Conservation (phyloP, 176 grass and related monocot species). For the Stipa capillata region DNA sequence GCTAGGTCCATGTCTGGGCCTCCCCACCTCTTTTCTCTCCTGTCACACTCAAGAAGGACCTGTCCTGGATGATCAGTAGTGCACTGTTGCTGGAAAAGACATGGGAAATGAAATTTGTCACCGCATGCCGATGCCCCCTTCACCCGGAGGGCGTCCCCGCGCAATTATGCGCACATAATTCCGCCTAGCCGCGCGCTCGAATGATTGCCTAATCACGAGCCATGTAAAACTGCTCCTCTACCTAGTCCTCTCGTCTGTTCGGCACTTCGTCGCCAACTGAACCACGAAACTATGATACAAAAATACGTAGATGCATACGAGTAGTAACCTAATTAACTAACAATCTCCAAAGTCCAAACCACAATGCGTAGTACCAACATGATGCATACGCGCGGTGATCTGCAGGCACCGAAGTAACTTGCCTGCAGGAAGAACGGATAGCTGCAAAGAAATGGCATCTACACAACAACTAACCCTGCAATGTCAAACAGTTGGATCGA, state of each 20-base stretch:
- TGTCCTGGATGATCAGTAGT: constrained; percentile 16
- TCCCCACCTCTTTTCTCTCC: constrained; percentile 10
- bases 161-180: constrained; percentile 19
- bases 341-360: background rate
- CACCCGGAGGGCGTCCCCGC: background rate
- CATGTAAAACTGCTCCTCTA: background rate
- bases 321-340: background rate
- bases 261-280: background rate
- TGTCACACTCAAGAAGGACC: constrained; percentile 48
- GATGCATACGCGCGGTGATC: background rate
- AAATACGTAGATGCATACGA: background rate
- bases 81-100: constrained; percentile 30
- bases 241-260: background rate
- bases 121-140: background rate
- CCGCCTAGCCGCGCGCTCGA: background rate
- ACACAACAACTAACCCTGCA: background rate
- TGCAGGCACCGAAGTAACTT: background rate
- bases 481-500: background rate
- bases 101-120: constrained; percentile 29
- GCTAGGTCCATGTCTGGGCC: background rate
- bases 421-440: too few species aligned
- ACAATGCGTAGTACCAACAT: background rate
- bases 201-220: constrained; percentile 47
- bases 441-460: too few species aligned
- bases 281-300: background rate